These are phyloP conservation scores for Vitis hybrid DNA, from an alignment of 177 flowering plant genomes.

Conservation along the genomic window DNA sequence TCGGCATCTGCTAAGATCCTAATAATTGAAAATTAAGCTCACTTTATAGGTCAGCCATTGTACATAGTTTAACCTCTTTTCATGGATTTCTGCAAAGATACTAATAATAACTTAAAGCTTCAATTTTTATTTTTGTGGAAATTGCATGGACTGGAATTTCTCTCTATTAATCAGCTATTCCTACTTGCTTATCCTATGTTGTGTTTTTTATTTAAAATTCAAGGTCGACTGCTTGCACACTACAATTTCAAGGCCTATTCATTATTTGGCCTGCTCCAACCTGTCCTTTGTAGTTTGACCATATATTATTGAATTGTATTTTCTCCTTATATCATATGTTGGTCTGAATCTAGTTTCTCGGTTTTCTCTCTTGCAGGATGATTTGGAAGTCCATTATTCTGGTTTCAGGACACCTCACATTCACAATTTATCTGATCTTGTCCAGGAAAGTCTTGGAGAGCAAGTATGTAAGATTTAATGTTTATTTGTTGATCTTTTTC, in stretches of 20 bases:
- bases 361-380: conserved; percentile 53
- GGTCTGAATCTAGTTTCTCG: background rate
- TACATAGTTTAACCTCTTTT: too few relatives aligned
- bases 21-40: too few relatives aligned
- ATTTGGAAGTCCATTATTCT: conserved; percentile 70
- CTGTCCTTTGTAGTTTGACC: background rate
- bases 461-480: conserved; percentile 47
- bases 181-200: background rate
- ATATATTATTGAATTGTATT: background rate
- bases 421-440: conserved; percentile 90
- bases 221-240: background rate
- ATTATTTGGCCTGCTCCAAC: background rate
- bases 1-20: too few relatives aligned
- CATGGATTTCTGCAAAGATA: too few relatives aligned
- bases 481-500: background rate
- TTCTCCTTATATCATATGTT: background rate
- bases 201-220: background rate
- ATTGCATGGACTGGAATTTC: too few relatives aligned
- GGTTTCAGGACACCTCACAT: conserved; percentile 84
- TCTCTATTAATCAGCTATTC: too few relatives aligned
- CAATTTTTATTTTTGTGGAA: too few relatives aligned
- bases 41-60: too few relatives aligned
- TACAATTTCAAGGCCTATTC: background rate
- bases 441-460: conserved; percentile 61
- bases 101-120: too few relatives aligned